Percentiles rank a stretch among this genome's conserved stretches.
phyloP scores from a whole-genome alignment of 202 grass and related monocot species.

The Eragrostis tef region DNA sequence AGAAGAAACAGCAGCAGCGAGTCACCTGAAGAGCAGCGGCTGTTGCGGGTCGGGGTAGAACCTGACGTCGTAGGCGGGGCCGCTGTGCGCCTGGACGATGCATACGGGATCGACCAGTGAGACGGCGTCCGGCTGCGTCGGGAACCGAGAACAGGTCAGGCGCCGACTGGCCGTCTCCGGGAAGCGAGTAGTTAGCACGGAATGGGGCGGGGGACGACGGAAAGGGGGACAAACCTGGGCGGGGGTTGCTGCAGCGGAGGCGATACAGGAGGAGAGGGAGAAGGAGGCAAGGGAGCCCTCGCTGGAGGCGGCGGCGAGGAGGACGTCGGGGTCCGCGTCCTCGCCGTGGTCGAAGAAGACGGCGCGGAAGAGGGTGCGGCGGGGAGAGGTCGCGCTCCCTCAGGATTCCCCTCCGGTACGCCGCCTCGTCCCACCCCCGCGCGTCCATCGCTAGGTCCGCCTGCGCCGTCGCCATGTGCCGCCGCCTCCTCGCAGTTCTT shows the following conservation, averaged over 20 bases:
- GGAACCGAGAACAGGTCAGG: not conserved
- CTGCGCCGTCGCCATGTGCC: constrained; percentile 35
- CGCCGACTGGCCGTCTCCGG: not conserved
- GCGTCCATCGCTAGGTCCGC: constrained; percentile 52
- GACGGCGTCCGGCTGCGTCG: constrained; percentile 27
- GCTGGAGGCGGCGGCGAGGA: constrained; percentile 72
- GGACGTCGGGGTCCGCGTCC: constrained; percentile 55
- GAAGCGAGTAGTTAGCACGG: not conserved
- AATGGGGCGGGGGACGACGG: not conserved
- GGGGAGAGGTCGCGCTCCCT: constrained; percentile 58
- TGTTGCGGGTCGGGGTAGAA: constrained; percentile 66
- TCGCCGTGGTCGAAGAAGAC: constrained; percentile 66
- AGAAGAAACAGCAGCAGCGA: not conserved
- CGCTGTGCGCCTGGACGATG: constrained; percentile 73
- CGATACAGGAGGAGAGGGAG: constrained; percentile 70
- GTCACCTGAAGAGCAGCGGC: constrained; percentile 76
- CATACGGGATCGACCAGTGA: constrained; percentile 56
- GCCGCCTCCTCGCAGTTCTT: constrained; percentile 1
- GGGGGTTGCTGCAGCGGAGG: constrained; percentile 37
- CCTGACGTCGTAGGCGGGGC: constrained; percentile 73
- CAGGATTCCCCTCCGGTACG: constrained; percentile 71
- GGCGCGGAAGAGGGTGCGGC: constrained; percentile 76
- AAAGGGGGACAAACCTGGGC: constrained; percentile 41
- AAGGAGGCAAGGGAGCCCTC: constrained; percentile 73
- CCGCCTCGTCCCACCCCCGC: constrained; percentile 71